Evolutionary conservation across 2,329 filamentous ascomycete species (phyloP), one percentile per base, ranked within the genome.

Genomic region (Calonectria pseudoreteaudii): DNA sequence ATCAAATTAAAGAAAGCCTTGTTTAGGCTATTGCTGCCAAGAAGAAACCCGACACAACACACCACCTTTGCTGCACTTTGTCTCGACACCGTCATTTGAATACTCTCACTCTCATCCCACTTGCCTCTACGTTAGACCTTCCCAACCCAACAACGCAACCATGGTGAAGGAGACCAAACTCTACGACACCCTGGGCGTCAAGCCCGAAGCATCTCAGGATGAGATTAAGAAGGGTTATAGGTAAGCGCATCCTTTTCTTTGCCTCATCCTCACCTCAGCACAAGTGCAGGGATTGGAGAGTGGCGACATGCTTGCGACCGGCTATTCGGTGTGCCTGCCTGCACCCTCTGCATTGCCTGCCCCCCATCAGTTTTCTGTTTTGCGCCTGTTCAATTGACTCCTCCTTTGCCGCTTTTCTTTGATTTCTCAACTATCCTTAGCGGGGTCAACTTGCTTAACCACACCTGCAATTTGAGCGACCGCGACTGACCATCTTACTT

Each of bases 81-180:
- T 36, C 49, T 44, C 53, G 44, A 47, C 50, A 56, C 50, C 38
- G 34, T 52, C 70, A 36, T 44, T 34, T 60, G 56, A 60, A 60
- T 38, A 23, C 68, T 36, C 52, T 73, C 62, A n/a, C 50, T 44
- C 16, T 44, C 34, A 16, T 36, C 65, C 53, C 41, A n/a, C 62
- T 26, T 44, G 20, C 70, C 36, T 67, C n/a, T 58, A 11, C 34
- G 36, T 28, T 36, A 50, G 41, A 50, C 66, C 49, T 70, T 67
- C 69, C 75, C 69, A 73, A 70, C 49, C 62, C 56, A 23, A 23
- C 60, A 73, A 58, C 77, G 75, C 80, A 85, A 91, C 80, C 79
- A 98, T 98, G 96, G 95, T 97, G 80, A 94, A 95, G 81, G 96
- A 98, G 88, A 97, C 94, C 68, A 98, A 97, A 86, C 93, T 98